These are phyloP conservation scores for Cryptococcus sp. DNA, from an alignment of 1,284 basidiomycete species.

Conservation along the genomic window DNA sequence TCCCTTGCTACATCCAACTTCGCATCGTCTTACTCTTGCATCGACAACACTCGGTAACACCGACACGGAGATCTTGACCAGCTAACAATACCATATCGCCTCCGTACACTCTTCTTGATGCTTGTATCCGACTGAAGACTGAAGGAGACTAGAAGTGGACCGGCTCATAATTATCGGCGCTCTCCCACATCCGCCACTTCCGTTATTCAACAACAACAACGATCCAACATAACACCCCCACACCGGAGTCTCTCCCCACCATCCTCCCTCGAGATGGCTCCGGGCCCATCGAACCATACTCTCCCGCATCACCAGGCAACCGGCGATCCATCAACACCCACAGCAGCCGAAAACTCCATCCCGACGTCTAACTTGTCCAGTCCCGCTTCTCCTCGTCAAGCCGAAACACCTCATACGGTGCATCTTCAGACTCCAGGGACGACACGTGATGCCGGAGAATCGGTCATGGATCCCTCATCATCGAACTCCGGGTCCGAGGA, in stretches of 20 bases:
- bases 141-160: too few species aligned
- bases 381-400: conserved; percentile 29
- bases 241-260: conserved; percentile 3
- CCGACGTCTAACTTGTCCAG: conserved; percentile 31
- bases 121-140: too few species aligned
- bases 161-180: too few species aligned
- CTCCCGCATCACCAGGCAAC: too few species aligned
- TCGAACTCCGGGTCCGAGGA: not conserved
- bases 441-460: conserved; percentile 1
- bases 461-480: not conserved
- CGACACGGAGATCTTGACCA: too few species aligned
- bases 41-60: too few species aligned
- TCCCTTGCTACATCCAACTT: not conserved
- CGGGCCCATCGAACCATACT: not conserved
- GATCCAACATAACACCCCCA: not conserved
- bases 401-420: conserved; percentile 25
- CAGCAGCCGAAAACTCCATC: conserved; percentile 16
- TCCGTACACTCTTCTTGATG: too few species aligned
- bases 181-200: too few species aligned
- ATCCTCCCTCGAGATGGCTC: conserved; percentile 1
- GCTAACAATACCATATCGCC: too few species aligned
- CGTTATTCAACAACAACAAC: not conserved
- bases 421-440: conserved; percentile 27
- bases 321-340: conserved; percentile 4
- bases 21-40: too few species aligned